Evolutionary conservation across 2,329 filamentous ascomycete genomes (phyloP).

Genomic region (Hortaea werneckii): DNA sequence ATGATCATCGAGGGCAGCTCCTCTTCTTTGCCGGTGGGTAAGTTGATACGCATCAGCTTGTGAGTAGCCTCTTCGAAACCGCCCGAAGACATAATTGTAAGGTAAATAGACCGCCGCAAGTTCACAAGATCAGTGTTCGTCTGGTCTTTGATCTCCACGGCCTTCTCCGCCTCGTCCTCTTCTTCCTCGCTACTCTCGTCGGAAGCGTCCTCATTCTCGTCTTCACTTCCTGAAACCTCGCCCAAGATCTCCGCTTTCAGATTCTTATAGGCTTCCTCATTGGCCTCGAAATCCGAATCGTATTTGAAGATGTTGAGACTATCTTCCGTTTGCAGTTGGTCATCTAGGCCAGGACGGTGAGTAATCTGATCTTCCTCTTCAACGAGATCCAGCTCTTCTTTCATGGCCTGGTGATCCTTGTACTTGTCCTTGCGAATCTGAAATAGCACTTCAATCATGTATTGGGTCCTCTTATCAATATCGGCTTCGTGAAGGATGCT

Average conservation of each 20-base stretch:
- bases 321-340: constrained; percentile 76
- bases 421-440: constrained; percentile 94
- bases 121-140: constrained; percentile 94
- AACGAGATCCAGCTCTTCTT: constrained; percentile 86
- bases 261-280: constrained; percentile 82
- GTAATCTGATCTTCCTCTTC: constrained; percentile 98
- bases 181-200: constrained; percentile 20
- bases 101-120: constrained; percentile 83
- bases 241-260: constrained; percentile 90
- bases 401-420: constrained; percentile 85
- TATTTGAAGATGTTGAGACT: constrained; percentile 92
- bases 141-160: constrained; percentile 94
- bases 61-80: constrained; percentile 95
- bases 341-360: constrained; percentile 72
- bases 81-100: constrained; percentile 94
- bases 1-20: constrained; percentile 95
- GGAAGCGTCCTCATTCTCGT: constrained; percentile 43
- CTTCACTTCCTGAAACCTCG: constrained; percentile 66
- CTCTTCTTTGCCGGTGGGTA: constrained; percentile 75
- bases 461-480: constrained; percentile 97
- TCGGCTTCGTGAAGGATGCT: constrained; percentile 93
- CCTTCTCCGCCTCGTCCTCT: constrained; percentile 62
- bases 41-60: constrained; percentile 80
- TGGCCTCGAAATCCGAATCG: constrained; percentile 78
- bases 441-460: constrained; percentile 97